phyloP scores from a whole-genome alignment of 2,329 filamentous ascomycete genomes.

The Helicocarpus griseus region DNA sequence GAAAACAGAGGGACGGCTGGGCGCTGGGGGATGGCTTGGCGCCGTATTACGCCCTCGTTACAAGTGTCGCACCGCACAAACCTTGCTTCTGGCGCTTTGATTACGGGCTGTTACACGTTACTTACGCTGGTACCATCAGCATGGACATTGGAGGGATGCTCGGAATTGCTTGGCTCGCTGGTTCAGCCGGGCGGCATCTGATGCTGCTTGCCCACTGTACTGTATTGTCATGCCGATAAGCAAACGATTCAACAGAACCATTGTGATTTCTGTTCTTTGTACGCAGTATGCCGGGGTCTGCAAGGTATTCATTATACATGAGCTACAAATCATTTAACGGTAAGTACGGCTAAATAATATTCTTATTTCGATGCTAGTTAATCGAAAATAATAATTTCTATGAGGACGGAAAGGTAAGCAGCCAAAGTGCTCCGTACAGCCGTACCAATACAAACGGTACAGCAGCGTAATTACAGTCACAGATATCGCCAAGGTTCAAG shows the following conservation, averaged over 20 bases:
- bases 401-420: too few relatives aligned
- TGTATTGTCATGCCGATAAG: neutral
- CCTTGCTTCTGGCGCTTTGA: neutral
- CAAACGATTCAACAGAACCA: too few relatives aligned
- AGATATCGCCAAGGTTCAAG: slow-evolving; percentile 7
- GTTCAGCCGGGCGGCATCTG: neutral
- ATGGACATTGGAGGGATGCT: neutral
- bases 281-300: too few relatives aligned
- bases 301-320: too few relatives aligned
- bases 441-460: neutral
- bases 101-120: neutral
- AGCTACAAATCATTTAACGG: too few relatives aligned
- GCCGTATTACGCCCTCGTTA: neutral
- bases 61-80: neutral
- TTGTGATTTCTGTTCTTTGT: too few relatives aligned
- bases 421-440: too few relatives aligned
- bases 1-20: neutral
- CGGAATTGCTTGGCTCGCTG: neutral
- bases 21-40: neutral
- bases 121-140: neutral
- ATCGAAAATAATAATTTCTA: too few relatives aligned
- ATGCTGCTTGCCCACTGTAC: neutral
- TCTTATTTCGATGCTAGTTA: too few relatives aligned
- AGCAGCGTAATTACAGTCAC: neutral
- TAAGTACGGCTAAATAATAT: too few relatives aligned